Base-by-base conservation (phyloP, 495 filamentous ascomycete genomes). In the Penicillium dipodomyicola region DNA sequence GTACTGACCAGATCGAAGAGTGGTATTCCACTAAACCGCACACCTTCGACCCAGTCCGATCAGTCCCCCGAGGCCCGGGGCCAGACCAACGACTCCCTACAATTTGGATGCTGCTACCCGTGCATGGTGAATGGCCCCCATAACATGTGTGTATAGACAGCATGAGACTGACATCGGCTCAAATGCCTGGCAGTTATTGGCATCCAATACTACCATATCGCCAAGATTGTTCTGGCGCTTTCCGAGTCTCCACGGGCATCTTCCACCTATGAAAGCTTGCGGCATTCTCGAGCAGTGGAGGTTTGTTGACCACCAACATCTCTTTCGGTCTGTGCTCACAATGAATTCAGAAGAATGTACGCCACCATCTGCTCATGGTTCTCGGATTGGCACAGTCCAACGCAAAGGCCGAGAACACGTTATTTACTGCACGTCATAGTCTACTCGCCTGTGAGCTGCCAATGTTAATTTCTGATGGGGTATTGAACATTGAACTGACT, bases 151-250 rank as follows among this genome's bases (percentile, higher is more conserved):
- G 15, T 7, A 23, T 20, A 15, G 12, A 30, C 46, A 12, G 41
- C 23, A 20, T 11, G 19, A 23, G 33, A 41, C 54, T 39, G 11
- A 39, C 27, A 19, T 12, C 35, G 33, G 20, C 14, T 49, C 25
- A n/a, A 47, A 27, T 27, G 23, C 15, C 44, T 47, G 23, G 14
- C 23, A 71, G 69, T 67, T 25, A 55, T 71, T 49, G 67, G 69
- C 17, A 35, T 69, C 9, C 69, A 72, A 52, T 72, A 69, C 39
- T 72, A 66, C 30, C 64, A 72, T 30, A 62, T 72, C 27, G 67
- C 69, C 4, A 69, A 68, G 52, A 72, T 72, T 29, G 52, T 69
- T 5, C 45, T 69, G 15, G 63, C 61, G 17, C 50, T 69, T 23
- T 61, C 67, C 5, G 51, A 54, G 48, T 50, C 50, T 14, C 50